Evolutionary conservation across 352 stramenopile genomes (phyloP).

Genomic region (Aphanomyces cochlioides): DNA sequence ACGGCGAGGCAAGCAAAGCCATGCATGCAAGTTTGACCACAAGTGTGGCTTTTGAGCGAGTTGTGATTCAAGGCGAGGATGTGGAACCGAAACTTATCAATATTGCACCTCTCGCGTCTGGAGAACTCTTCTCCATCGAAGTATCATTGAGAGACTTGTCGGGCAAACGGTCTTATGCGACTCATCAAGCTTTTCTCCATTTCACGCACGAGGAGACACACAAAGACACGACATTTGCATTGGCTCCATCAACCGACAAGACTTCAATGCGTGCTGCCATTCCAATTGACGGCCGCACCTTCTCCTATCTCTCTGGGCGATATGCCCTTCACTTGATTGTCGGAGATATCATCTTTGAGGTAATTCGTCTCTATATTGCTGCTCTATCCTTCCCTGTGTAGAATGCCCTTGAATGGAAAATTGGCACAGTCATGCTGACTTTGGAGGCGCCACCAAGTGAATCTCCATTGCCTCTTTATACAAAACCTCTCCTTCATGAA

Average conservation of each 20-base stretch:
- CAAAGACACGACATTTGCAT: constrained; percentile 70
- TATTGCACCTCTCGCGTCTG: constrained; percentile 47
- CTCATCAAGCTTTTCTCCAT: constrained; percentile 77
- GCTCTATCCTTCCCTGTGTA: constrained; percentile 1
- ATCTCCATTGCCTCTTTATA: constrained; percentile 75
- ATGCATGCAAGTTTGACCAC: constrained; percentile 43
- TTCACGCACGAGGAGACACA: constrained; percentile 59
- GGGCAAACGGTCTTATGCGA: constrained; percentile 49
- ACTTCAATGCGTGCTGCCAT: constrained; percentile 57
- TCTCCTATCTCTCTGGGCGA: constrained; percentile 69
- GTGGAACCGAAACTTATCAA: constrained; percentile 48
- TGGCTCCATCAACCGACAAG: constrained; percentile 39
- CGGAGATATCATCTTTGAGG: constrained; percentile 69
- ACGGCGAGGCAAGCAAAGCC: constrained; percentile 26
- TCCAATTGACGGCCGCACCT: constrained; percentile 68
- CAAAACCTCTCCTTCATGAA: constrained; percentile 79
- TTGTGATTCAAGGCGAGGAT: constrained; percentile 50
- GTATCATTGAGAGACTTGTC: constrained; percentile 55
- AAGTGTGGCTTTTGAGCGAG: constrained; percentile 51
- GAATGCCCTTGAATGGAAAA: constrained; percentile 62
- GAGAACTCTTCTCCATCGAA: constrained; percentile 54
- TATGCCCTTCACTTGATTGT: constrained; percentile 72
- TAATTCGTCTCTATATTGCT: constrained; percentile 3
- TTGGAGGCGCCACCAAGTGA: constrained; percentile 56
- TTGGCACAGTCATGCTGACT: constrained; percentile 65